Conservation (phyloP, 352 stramenopile genomes). For the Peronospora farinosa region DNA sequence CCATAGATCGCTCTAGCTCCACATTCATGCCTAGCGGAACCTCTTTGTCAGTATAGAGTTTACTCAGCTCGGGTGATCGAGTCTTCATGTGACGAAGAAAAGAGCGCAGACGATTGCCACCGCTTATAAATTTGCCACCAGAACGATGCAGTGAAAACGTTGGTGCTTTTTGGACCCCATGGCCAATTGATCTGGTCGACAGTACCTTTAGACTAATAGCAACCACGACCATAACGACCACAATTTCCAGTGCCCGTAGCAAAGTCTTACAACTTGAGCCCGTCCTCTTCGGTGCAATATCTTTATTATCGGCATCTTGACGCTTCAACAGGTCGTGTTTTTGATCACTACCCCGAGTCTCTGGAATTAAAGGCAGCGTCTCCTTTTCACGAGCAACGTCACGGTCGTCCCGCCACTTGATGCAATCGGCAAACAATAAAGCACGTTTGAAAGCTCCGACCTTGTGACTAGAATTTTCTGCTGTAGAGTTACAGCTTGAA, state of each 20-base stretch:
- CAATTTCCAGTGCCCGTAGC: slow-evolving; percentile 16
- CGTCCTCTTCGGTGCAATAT: neutral
- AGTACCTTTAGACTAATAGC: slow-evolving; percentile 16
- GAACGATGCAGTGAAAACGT: slow-evolving; percentile 27
- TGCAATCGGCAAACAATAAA: slow-evolving; percentile 12
- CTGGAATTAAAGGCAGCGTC: slow-evolving; percentile 13
- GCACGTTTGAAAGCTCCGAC: slow-evolving; percentile 8
- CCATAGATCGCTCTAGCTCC: slow-evolving; percentile 53
- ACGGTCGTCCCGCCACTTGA: slow-evolving; percentile 16
- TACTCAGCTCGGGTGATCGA: slow-evolving; percentile 8
- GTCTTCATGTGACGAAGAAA: slow-evolving; percentile 27
- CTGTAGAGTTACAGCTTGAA: slow-evolving; percentile 10
- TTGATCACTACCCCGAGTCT: neutral
- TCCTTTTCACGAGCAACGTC: slow-evolving; percentile 12
- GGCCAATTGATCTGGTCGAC: slow-evolving; percentile 7
- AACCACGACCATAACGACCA: slow-evolving; percentile 23
- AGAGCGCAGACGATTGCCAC: slow-evolving; percentile 21
- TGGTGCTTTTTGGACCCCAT: slow-evolving; percentile 8
- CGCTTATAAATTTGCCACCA: slow-evolving; percentile 23
- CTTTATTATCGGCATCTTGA: slow-evolving; percentile 1
- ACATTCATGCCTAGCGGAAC: slow-evolving; percentile 30
- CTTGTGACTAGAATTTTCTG: slow-evolving; percentile 2
- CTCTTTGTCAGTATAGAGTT: slow-evolving; percentile 14
- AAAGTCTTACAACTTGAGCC: slow-evolving; percentile 3
- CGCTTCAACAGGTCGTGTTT: neutral